Evolutionary conservation across 495 filamentous ascomycete species (phyloP), one percentile per base, ranked within the genome.

Genomic region (Tuber borchii): DNA sequence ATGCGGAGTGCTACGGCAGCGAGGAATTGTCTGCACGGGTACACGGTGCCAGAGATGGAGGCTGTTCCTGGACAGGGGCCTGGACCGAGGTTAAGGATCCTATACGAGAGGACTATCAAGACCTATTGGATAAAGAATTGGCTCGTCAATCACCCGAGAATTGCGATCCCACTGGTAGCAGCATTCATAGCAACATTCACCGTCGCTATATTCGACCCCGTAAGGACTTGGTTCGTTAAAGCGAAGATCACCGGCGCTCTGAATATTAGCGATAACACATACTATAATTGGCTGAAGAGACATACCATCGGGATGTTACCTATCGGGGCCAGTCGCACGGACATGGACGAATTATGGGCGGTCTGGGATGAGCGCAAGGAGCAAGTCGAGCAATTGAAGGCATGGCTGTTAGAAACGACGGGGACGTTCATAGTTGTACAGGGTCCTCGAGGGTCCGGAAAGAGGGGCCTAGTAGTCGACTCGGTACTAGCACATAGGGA

Each of bases 351-450:
- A 19, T 86, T 99, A 70, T 87, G 89, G 71, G 92, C 92, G 2
- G 89, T 99, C 45, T 97, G 94, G 90, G 93, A 93, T 74, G 93
- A 97, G 83, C 90, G 93, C 20, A 92, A 92, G 78, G 88, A 88
- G 44, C 86, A 92, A 70, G 95, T 97, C 76, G 87, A 92, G 37
- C 90, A 93, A 78, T 87, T 99, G 16, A 90, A 90, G 74, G 90
- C 89, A n/a, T 96, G 93, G 92, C 85, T 99, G 7, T 89, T 91
- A 73, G 95, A 97, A 80, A 92, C 91, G 2, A 89, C 89, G 1
- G 93, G 94, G 69, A 97, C 94, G 0, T 98, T 99, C 83, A 95
- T 98, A 77, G 91, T 99, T 40, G 88, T 99, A 17, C 93, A 97
- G 81, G 95, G 95, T 0, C 95, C 95, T 12, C 89, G 93, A 34